These are phyloP conservation scores for Achaetomium macrosporum DNA, from an alignment of 2,329 filamentous ascomycete species.

Conservation along the genomic window DNA sequence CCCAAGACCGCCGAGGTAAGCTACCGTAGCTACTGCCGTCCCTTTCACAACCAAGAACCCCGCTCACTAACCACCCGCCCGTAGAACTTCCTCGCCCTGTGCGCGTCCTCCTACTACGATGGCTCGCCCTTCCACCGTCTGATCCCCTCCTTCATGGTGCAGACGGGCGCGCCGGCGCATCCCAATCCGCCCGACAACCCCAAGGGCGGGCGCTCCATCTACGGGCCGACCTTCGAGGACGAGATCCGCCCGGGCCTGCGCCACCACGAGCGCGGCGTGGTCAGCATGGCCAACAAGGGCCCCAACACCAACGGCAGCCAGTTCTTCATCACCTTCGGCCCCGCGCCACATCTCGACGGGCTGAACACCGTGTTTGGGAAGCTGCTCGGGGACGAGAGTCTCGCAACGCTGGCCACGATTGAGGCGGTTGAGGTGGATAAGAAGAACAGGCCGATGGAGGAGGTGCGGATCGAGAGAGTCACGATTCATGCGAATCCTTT, in stretches of 20 bases:
- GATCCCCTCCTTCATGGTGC: slow-evolving; percentile 75
- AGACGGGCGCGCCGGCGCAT: slow-evolving; percentile 61
- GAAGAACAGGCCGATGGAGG: slow-evolving; percentile 58
- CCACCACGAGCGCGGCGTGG: slow-evolving; percentile 62
- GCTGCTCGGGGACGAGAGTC: slow-evolving; percentile 58
- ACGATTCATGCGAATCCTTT: slow-evolving; percentile 77
- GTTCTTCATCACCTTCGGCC: slow-evolving; percentile 75
- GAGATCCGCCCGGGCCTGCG: slow-evolving; percentile 67
- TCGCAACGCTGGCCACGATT: slow-evolving; percentile 62
- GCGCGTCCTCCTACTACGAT: slow-evolving; percentile 73
- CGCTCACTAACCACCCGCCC: slow-evolving; percentile 13
- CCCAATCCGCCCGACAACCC: slow-evolving; percentile 50
- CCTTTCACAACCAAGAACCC: slow-evolving; percentile 9
- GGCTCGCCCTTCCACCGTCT: slow-evolving; percentile 71
- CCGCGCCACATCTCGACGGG: slow-evolving; percentile 74
- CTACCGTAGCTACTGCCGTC: slow-evolving; percentile 1
- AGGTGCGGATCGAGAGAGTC: slow-evolving; percentile 62
- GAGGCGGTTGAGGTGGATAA: slow-evolving; percentile 69
- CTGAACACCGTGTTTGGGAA: slow-evolving; percentile 81
- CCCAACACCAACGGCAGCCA: slow-evolving; percentile 69
- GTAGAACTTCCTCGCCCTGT: slow-evolving; percentile 85
- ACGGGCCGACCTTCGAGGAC: slow-evolving; percentile 68
- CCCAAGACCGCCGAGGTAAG: slow-evolving; percentile 82
- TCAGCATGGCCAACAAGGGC: slow-evolving; percentile 76
- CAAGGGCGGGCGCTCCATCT: slow-evolving; percentile 68